A percentile compares a stretch with the other conserved stretches of the same genome.
Conservation (phyloP, 345 rosid species). For the Lumnitzera littorea region DNA sequence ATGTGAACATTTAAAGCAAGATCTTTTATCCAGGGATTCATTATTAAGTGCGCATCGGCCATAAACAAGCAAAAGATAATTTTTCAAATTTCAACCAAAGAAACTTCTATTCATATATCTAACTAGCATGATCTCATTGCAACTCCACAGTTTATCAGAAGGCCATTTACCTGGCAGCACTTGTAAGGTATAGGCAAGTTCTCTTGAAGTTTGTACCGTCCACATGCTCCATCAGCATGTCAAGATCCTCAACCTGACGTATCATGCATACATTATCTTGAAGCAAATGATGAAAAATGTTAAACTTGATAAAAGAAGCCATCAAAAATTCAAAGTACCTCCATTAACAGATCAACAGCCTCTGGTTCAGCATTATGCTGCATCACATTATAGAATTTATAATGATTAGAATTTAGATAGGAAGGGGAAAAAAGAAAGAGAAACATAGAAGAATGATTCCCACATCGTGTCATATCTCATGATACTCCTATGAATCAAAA, state of each 20-base stretch:
- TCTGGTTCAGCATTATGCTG: slow-evolving; percentile 99
- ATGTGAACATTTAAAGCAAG: no score
- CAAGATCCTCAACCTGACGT: slow-evolving; percentile 86
- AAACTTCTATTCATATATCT: no score
- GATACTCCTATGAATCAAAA: no score
- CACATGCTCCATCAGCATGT: slow-evolving; percentile 67
- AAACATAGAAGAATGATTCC: no score
- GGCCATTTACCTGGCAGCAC: slow-evolving; percentile 65
- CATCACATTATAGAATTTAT: slow-evolving; percentile 6
- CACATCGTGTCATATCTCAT: no score
- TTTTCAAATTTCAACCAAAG: no score
- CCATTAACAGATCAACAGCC: slow-evolving; percentile 97
- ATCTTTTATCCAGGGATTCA: no score
- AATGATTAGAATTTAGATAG: slow-evolving; percentile 7
- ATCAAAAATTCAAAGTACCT: slow-evolving; percentile 28
- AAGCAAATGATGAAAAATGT: no score
- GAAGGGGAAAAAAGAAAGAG: background rate
- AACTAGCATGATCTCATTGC: no score
- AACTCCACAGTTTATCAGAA: slow-evolving; percentile 13
- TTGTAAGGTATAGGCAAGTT: slow-evolving; percentile 84
- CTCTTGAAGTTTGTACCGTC: slow-evolving; percentile 80
- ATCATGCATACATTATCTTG: no score
- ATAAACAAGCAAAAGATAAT: no score
- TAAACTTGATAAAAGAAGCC: background rate
- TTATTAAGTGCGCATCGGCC: no score